These are phyloP conservation scores for Eimeria falciformis DNA, from an alignment of 169 alveolate species.

Conservation along the genomic window DNA sequence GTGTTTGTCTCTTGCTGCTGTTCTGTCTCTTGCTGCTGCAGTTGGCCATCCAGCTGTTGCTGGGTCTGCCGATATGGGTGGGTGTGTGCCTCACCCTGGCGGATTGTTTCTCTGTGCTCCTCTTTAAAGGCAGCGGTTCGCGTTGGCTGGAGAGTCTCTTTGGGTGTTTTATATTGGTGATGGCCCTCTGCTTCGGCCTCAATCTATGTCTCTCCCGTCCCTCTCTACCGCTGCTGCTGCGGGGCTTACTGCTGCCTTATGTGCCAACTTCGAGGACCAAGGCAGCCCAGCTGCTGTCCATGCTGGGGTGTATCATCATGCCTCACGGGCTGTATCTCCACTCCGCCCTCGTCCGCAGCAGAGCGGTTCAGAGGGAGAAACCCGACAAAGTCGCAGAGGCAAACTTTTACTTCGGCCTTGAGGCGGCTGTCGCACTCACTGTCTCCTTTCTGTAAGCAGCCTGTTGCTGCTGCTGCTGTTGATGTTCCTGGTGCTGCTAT, in stretches of 20 bases:
- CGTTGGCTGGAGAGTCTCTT: conserved; percentile 82
- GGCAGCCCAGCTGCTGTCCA: conserved; percentile 77
- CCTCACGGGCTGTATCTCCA: conserved; percentile 86
- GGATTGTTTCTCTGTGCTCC: conserved; percentile 81
- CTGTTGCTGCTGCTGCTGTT: conserved; percentile 3
- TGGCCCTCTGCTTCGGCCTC: conserved; percentile 84
- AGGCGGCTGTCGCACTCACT: not conserved
- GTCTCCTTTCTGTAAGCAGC: conserved; percentile 3
- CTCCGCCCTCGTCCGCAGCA: conserved; percentile 83
- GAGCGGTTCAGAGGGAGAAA: conserved; percentile 32
- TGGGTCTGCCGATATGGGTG: conserved; percentile 83
- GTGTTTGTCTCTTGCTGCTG: not conserved
- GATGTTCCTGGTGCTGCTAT: not conserved
- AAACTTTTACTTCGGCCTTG: not conserved
- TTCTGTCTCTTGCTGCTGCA: conserved; percentile 9
- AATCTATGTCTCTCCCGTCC: conserved; percentile 81
- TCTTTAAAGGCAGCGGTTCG: conserved; percentile 78
- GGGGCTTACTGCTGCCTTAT: conserved; percentile 78
- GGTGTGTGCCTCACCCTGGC: conserved; percentile 83
- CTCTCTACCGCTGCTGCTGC: conserved; percentile 64
- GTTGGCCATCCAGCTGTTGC: conserved; percentile 81
- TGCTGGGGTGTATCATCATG: conserved; percentile 86
- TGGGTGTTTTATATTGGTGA: conserved; percentile 79
- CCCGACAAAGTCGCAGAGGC: not conserved
- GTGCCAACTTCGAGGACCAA: conserved; percentile 75